Evolutionary conservation across 2,329 filamentous ascomycete genomes (phyloP).

Genomic region (Colletotrichum sp.): DNA sequence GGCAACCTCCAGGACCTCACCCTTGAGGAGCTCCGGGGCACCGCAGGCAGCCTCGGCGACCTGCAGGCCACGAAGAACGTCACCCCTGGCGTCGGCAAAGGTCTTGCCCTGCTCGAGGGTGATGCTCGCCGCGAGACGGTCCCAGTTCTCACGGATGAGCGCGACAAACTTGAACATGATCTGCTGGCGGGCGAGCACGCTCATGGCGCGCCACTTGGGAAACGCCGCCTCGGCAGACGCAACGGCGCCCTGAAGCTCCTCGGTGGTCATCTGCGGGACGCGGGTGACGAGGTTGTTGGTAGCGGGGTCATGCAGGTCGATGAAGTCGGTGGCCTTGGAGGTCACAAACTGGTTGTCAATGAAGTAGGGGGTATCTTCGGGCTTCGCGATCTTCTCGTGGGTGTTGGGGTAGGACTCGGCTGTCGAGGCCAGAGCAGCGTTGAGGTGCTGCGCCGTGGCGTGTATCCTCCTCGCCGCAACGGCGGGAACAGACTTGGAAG

Average conservation of each 20-base stretch:
- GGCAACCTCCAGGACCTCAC: constrained; percentile 82
- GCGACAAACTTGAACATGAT: constrained; percentile 88
- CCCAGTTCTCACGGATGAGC: constrained; percentile 84
- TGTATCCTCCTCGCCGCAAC: constrained; percentile 59
- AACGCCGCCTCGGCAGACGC: constrained; percentile 80
- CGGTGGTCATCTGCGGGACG: constrained; percentile 81
- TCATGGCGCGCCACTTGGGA: constrained; percentile 74
- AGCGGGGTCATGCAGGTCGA: constrained; percentile 82
- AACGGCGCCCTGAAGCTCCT: constrained; percentile 76
- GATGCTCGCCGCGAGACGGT: constrained; percentile 82
- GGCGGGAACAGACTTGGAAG: constrained; percentile 30
- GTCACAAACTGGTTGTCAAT: constrained; percentile 79
- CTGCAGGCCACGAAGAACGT: constrained; percentile 82
- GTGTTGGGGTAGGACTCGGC: constrained; percentile 70
- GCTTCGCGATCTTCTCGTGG: constrained; percentile 73
- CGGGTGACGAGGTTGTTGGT: constrained; percentile 87
- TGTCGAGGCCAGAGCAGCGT: constrained; percentile 58
- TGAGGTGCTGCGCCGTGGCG: constrained; percentile 62
- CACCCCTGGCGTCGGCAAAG: constrained; percentile 80
- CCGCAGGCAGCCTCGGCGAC: constrained; percentile 84
- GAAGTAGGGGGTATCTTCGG: constrained; percentile 80
- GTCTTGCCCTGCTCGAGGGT: constrained; percentile 91
- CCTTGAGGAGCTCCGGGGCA: constrained; percentile 82
- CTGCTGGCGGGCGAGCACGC: constrained; percentile 76
- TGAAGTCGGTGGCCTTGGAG: constrained; percentile 73